These are phyloP conservation scores for Lachancea lanzarotensis DNA, from an alignment of 805 yeast genomes.

Conservation along the genomic window DNA sequence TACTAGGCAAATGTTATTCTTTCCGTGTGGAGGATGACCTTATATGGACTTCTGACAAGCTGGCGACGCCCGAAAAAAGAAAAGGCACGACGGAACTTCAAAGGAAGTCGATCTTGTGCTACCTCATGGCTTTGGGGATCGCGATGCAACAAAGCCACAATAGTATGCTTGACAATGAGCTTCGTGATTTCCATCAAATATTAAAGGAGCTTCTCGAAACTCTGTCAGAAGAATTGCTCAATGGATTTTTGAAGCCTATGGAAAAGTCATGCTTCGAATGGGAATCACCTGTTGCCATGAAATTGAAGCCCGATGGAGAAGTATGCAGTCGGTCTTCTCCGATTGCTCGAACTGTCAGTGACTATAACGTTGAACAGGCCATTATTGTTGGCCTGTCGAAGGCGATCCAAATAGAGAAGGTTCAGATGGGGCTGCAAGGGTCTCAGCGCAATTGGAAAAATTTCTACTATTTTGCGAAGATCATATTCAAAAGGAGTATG, in stretches of 20 bases:
- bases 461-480: constrained; percentile 52
- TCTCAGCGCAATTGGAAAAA: constrained; percentile 53
- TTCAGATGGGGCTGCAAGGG: background rate
- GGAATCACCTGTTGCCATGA: constrained; percentile 14
- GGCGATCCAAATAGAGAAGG: constrained; percentile 16
- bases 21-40: constrained; percentile 80
- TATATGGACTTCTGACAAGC: constrained; percentile 85
- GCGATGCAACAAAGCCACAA: constrained; percentile 11
- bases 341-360: constrained; percentile 18
- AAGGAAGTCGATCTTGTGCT: constrained; percentile 64
- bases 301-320: constrained; percentile 16
- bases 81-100: constrained; percentile 56
- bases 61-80: constrained; percentile 57
- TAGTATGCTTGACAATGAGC: background rate
- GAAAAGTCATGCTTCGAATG: constrained; percentile 47
- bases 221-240: constrained; percentile 34
- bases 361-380: constrained; percentile 27
- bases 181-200: constrained; percentile 16
- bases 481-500: constrained; percentile 44
- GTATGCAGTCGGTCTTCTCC: constrained; percentile 9
- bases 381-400: constrained; percentile 22
- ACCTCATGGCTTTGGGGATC: constrained; percentile 60
- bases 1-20: constrained; percentile 74
- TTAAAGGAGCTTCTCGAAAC: constrained; percentile 17
- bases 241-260: constrained; percentile 60